phyloP scores from a whole-genome alignment of 352 stramenopile species.

The Phytopythium boreale region DNA sequence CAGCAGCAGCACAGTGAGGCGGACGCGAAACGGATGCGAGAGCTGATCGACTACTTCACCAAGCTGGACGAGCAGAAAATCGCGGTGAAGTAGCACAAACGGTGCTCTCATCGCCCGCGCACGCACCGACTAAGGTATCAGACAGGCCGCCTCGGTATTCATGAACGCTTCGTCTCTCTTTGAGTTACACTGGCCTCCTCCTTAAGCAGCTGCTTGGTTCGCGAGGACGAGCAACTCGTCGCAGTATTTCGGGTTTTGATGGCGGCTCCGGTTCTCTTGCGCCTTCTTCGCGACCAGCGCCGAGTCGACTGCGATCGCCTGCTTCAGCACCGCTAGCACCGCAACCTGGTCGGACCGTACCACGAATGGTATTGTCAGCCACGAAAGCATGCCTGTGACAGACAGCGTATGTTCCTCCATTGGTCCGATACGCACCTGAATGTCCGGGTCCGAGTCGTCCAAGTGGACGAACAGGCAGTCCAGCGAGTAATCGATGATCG shows the following conservation, averaged over 20 bases:
- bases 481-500: conserved; percentile 88
- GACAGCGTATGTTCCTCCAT: too few relatives aligned
- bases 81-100: conserved; percentile 24
- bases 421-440: conserved; percentile 50
- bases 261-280: conserved; percentile 63
- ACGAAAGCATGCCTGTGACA: too few relatives aligned
- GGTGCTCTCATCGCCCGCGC: too few relatives aligned
- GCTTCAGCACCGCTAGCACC: conserved; percentile 67
- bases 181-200: neutral
- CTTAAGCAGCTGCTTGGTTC: conserved; percentile 23
- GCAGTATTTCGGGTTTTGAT: conserved; percentile 71
- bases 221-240: conserved; percentile 59
- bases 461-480: conserved; percentile 91
- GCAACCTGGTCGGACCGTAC: conserved; percentile 33
- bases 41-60: conserved; percentile 62
- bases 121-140: too few relatives aligned
- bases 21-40: conserved; percentile 44
- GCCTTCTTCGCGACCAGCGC: conserved; percentile 66
- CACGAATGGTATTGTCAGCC: neutral
- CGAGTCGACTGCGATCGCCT: conserved; percentile 58
- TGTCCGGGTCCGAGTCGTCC: conserved; percentile 84
- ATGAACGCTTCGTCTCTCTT: neutral
- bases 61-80: conserved; percentile 54
- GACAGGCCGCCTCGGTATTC: neutral
- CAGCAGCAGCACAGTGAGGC: conserved; percentile 29